phyloP scores from a whole-genome alignment of 345 rosid species.

The Aquilaria sinensis region DNA sequence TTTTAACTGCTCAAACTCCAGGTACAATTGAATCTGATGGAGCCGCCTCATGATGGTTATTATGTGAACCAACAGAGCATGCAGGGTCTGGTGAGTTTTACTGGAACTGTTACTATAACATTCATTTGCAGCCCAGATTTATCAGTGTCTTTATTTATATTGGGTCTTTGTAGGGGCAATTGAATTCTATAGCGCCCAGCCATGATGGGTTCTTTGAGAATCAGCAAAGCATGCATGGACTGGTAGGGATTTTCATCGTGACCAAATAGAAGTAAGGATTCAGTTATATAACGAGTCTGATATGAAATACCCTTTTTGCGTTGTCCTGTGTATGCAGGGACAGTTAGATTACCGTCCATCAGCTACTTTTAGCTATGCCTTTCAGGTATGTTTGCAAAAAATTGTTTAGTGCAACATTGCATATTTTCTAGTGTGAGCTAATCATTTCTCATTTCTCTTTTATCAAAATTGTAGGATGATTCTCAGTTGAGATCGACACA shows the following conservation, averaged over 20 bases:
- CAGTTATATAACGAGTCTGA: conserved; percentile 1
- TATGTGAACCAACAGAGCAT: conserved; percentile 48
- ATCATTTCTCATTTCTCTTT: not conserved
- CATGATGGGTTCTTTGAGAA: conserved; percentile 42
- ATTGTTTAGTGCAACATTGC: not conserved
- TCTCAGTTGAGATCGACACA: conserved; percentile 52
- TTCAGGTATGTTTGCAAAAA: conserved; percentile 37
- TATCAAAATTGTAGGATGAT: conserved; percentile 36
- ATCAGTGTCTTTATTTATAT: not conserved
- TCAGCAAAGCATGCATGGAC: conserved; percentile 49
- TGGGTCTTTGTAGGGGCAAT: conserved; percentile 40
- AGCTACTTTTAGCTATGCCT: conserved; percentile 40
- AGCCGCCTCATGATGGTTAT: conserved; percentile 64
- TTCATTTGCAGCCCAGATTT: not conserved
- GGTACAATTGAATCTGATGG: conserved; percentile 57
- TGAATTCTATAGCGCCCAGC: conserved; percentile 34
- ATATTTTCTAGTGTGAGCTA: not conserved
- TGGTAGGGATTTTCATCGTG: conserved; percentile 30
- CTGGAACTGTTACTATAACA: not conserved
- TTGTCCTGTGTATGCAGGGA: conserved; percentile 20
- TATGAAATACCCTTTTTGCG: not conserved
- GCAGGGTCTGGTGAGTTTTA: conserved; percentile 41
- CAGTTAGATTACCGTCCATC: conserved; percentile 58
- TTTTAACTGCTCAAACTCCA: conserved; percentile 19
- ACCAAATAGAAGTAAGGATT: conserved; percentile 1